Conservation (phyloP, 495 filamentous ascomycete genomes). For the Hyaloscypha finlandica region DNA sequence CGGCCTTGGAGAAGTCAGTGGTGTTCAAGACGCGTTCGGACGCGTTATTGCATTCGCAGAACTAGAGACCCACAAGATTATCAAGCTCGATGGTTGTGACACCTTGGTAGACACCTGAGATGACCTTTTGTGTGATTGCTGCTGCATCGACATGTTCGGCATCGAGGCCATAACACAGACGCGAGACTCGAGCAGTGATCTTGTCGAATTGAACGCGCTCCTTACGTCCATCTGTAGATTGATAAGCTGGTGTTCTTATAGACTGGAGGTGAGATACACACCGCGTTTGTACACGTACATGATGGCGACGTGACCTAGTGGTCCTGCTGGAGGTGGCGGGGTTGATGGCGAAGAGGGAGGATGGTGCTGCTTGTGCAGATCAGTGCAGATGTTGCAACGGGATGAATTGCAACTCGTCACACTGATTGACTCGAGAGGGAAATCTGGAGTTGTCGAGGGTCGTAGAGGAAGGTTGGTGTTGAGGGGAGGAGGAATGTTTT, state of each 20-base stretch:
- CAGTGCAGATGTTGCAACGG: conserved; percentile 11
- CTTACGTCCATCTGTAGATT: conserved; percentile 85
- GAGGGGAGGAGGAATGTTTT: conserved; percentile 26
- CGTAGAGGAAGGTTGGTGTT: conserved; percentile 13
- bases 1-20: conserved; percentile 62
- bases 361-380: conserved; percentile 7
- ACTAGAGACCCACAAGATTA: conserved; percentile 72
- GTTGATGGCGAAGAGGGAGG: conserved; percentile 12
- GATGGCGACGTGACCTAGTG: conserved; percentile 31
- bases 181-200: conserved; percentile 96
- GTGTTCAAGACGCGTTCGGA: conserved; percentile 14
- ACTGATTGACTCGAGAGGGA: conserved; percentile 11
- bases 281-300: conserved; percentile 64
- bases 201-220: conserved; percentile 99
- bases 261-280: conserved; percentile 39
- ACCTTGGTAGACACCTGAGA: conserved; percentile 98
- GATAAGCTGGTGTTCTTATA: conserved; percentile 29
- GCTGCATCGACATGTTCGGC: conserved; percentile 96
- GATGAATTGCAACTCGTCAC: conserved; percentile 23
- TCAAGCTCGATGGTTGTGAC: conserved; percentile 95
- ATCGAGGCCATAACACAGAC: conserved; percentile 96
- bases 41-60: not conserved
- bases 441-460: conserved; percentile 22
- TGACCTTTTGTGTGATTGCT: conserved; percentile 98
- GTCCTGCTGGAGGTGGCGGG: conserved; percentile 3